These are phyloP conservation scores for Diaporthe sp. DNA, from an alignment of 2,329 filamentous ascomycete species.

Conservation along the genomic window DNA sequence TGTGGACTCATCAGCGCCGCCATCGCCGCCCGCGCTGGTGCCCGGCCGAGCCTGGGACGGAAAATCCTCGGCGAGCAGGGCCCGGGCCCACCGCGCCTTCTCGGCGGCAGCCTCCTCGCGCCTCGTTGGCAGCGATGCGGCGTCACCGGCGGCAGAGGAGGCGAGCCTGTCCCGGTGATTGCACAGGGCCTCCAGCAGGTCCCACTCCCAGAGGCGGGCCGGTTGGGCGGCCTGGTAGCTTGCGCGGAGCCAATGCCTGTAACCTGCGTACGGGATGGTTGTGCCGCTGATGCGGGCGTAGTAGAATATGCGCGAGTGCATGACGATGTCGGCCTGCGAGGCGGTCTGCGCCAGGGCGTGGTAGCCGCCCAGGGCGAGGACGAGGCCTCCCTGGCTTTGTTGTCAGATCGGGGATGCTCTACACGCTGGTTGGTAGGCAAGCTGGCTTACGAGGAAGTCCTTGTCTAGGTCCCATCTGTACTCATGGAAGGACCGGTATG, in stretches of 20 bases:
- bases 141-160: neutral
- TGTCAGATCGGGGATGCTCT: neutral
- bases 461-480: slow-evolving; percentile 40
- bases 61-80: slow-evolving; percentile 23
- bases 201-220: slow-evolving; percentile 43
- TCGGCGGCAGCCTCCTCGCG: slow-evolving; percentile 31
- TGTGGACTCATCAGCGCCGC: slow-evolving; percentile 25
- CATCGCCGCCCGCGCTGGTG: neutral
- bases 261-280: slow-evolving; percentile 75
- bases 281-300: slow-evolving; percentile 65
- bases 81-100: slow-evolving; percentile 36
- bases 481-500: slow-evolving; percentile 38
- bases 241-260: slow-evolving; percentile 73
- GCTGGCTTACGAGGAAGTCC: slow-evolving; percentile 40
- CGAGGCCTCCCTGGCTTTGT: slow-evolving; percentile 35
- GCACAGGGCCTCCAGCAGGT: slow-evolving; percentile 40
- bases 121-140: neutral
- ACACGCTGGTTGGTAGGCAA: neutral
- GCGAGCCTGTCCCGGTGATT: slow-evolving; percentile 44
- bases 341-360: slow-evolving; percentile 38
- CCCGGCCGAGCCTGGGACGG: neutral
- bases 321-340: slow-evolving; percentile 41
- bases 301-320: slow-evolving; percentile 66
- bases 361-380: slow-evolving; percentile 39
- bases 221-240: slow-evolving; percentile 50